Percentiles rank a stretch among this genome's conserved stretches.
phyloP scores from a whole-genome alignment of 306 rosid species.

The Medicago truncatula region DNA sequence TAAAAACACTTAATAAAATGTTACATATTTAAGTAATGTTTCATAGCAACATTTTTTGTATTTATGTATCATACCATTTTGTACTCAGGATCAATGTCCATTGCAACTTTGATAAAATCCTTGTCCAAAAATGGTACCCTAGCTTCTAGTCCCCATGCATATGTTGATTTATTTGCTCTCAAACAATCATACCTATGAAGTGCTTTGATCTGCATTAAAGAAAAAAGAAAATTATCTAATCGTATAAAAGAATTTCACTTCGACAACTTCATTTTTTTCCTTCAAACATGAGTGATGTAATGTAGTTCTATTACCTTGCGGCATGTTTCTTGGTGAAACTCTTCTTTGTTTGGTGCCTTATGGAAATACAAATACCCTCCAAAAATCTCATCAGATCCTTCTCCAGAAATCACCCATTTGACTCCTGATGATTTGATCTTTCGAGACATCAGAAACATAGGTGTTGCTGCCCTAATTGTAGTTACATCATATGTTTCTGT shows the following conservation, averaged over 20 bases:
- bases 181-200: slow-evolving; percentile 85
- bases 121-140: slow-evolving; percentile 95
- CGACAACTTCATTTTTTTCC: background rate
- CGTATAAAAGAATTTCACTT: background rate
- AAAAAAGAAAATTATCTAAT: background rate
- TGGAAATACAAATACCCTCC: slow-evolving; percentile 98
- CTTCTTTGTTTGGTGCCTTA: slow-evolving; percentile 97
- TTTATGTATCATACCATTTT: slow-evolving; percentile 63
- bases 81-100: slow-evolving; percentile 80
- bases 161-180: slow-evolving; percentile 90
- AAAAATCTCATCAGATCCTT: slow-evolving; percentile 95
- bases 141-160: slow-evolving; percentile 98
- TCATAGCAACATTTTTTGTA: background rate
- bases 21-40: slow-evolving; percentile 19
- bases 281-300: background rate
- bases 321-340: slow-evolving; percentile 90
- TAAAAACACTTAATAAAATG: slow-evolving; percentile 2
- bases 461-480: slow-evolving; percentile 91
- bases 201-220: slow-evolving; percentile 80
- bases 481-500: slow-evolving; percentile 94
- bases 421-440: slow-evolving; percentile 94
- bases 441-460: slow-evolving; percentile 95
- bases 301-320: slow-evolving; percentile 64
- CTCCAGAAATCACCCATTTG: slow-evolving; percentile 94
- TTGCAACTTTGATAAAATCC: slow-evolving; percentile 73